Percentiles rank a stretch among this genome's conserved stretches.
Evolutionary conservation across 352 stramenopile genomes (phyloP).

Genomic region (Peronospora destructor): DNA sequence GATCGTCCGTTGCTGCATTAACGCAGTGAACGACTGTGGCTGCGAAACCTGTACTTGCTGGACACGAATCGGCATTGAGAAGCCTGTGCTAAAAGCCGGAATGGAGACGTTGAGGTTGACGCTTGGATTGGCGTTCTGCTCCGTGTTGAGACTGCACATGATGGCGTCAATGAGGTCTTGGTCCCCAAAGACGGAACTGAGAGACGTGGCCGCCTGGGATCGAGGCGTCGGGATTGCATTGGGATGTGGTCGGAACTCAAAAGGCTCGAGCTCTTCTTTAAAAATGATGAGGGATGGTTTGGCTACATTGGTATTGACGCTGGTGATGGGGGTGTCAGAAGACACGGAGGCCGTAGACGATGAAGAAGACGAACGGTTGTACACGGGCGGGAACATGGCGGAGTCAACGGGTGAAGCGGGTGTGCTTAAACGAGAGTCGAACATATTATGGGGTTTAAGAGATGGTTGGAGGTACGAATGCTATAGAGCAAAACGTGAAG

Average conservation of each 20-base stretch:
- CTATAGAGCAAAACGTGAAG: conserved; percentile 31
- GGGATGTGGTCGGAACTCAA: conserved; percentile 42
- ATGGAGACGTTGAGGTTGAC: conserved; percentile 3
- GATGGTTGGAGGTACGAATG: conserved; percentile 28
- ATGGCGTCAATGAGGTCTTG: conserved; percentile 74
- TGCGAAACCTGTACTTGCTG: conserved; percentile 14
- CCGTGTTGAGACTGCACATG: conserved; percentile 62
- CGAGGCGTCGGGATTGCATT: conserved; percentile 10
- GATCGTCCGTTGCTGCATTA: conserved; percentile 27
- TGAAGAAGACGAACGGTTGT: conserved; percentile 35
- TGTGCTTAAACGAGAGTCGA: conserved; percentile 24
- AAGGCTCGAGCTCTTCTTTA: conserved; percentile 53
- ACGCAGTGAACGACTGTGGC: conserved; percentile 20
- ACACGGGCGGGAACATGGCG: conserved; percentile 62
- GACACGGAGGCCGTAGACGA: conserved; percentile 25
- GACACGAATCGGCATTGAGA: conserved; percentile 14
- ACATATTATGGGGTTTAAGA: conserved; percentile 20
- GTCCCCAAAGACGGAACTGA: conserved; percentile 73
- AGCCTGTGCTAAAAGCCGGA: conserved; percentile 11
- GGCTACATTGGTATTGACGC: conserved; percentile 2
- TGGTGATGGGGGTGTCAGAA: conserved; percentile 7
- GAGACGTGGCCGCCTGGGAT: conserved; percentile 33
- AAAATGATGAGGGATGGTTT: conserved; percentile 19
- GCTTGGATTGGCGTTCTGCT: conserved; percentile 16
- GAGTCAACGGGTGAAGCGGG: conserved; percentile 66